Percentiles rank a stretch among this genome's conserved stretches.
These are phyloP conservation scores for Cystobasidium pallidum DNA, from an alignment of 1,284 basidiomycete species.

Conservation along the genomic window DNA sequence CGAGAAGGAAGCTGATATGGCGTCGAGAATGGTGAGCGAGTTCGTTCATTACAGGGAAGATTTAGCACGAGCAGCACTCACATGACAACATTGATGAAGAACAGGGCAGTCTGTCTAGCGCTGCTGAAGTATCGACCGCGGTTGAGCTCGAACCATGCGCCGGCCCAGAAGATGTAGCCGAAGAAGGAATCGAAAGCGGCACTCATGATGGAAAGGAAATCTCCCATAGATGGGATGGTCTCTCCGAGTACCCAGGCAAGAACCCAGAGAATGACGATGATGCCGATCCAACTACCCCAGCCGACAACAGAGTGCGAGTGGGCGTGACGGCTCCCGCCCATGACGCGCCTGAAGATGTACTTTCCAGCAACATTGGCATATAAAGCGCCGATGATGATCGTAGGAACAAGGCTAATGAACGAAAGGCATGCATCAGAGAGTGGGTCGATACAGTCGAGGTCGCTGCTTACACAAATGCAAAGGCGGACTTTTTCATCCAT, in stretches of 20 bases:
- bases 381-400: slow-evolving; percentile 56
- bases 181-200: slow-evolving; percentile 56
- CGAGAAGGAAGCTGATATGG: slow-evolving; percentile 41
- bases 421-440: not conserved
- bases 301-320: slow-evolving; percentile 55
- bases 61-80: slow-evolving; percentile 18
- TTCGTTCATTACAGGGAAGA: no score
- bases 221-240: slow-evolving; percentile 50
- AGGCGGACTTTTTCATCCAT: slow-evolving; percentile 49
- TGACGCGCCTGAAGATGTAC: slow-evolving; percentile 54
- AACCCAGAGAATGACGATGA: slow-evolving; percentile 54
- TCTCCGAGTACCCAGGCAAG: slow-evolving; percentile 55
- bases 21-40: no score
- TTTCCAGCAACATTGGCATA: slow-evolving; percentile 54
- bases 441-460: not conserved
- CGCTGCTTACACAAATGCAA: slow-evolving; percentile 51
- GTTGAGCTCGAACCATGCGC: slow-evolving; percentile 41
- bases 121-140: slow-evolving; percentile 35
- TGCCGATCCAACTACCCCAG: slow-evolving; percentile 54
- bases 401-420: slow-evolving; percentile 50
- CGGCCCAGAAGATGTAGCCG: slow-evolving; percentile 54
- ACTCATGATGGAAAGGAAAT: slow-evolving; percentile 53
- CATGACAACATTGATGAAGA: slow-evolving; percentile 52
- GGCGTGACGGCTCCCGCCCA: slow-evolving; percentile 54
- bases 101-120: slow-evolving; percentile 24